phyloP scores from a whole-genome alignment of 1,284 basidiomycete species.

The Cronartium quercuum region DNA sequence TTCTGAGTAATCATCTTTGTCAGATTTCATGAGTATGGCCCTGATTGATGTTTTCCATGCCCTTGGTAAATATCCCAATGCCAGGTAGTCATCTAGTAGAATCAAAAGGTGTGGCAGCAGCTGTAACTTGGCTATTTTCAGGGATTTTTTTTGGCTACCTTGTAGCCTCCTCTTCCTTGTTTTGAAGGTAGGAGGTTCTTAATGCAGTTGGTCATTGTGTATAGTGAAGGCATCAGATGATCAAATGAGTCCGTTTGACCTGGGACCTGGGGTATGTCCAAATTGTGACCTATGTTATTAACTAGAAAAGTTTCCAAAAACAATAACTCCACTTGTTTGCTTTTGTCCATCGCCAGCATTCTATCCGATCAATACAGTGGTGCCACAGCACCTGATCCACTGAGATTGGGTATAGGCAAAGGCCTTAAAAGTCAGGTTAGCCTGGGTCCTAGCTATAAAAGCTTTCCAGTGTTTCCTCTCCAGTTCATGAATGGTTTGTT shows the following conservation, averaged over 20 bases:
- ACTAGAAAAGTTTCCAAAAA: background rate
- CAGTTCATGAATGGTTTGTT: background rate
- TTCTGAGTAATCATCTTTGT: background rate
- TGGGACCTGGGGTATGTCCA: background rate
- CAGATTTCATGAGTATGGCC: background rate
- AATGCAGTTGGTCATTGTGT: background rate
- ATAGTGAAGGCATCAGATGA: background rate
- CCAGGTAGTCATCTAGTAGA: background rate
- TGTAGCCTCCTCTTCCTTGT: slow-evolving; percentile 1
- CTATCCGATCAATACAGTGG: background rate
- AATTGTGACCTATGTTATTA: background rate
- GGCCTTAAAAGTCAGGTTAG: background rate
- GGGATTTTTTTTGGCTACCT: background rate
- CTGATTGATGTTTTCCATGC: background rate
- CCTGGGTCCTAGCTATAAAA: background rate
- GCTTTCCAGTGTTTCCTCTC: background rate
- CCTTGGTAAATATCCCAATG: background rate
- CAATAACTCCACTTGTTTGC: background rate
- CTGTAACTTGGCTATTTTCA: background rate
- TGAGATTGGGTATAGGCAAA: background rate
- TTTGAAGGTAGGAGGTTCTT: background rate
- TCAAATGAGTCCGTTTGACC: background rate
- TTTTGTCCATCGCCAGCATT: background rate
- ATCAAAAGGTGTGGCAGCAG: background rate
- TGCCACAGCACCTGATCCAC: background rate